A percentile compares a stretch with the other conserved stretches of the same genome.
phyloP scores from a whole-genome alignment of 129 eudicot genomes.

The Oenanthe sinensis region DNA sequence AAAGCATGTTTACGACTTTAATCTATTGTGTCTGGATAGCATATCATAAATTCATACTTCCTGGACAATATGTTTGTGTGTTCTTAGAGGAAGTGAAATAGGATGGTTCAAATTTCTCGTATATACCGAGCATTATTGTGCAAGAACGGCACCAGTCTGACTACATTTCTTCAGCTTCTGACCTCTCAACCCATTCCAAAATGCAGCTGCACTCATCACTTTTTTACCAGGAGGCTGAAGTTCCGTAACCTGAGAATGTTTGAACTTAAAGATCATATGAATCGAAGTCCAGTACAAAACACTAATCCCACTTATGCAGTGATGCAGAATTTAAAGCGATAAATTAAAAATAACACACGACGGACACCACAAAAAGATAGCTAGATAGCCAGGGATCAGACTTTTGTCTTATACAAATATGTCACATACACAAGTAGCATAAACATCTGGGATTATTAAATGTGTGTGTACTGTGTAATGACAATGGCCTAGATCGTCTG shows the following conservation, averaged over 20 bases:
- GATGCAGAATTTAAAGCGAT: background rate
- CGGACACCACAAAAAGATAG: no score
- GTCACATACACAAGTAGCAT: background rate
- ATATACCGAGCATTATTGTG: background rate
- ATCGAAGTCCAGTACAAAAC: background rate
- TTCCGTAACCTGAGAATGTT: slow-evolving; percentile 55
- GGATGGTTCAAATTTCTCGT: background rate
- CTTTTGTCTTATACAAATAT: background rate
- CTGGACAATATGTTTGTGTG: background rate
- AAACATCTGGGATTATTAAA: background rate
- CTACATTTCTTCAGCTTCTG: slow-evolving; percentile 46
- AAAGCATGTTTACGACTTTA: background rate
- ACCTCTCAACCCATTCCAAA: slow-evolving; percentile 96
- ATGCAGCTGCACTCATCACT: slow-evolving; percentile 67
- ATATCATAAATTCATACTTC: background rate
- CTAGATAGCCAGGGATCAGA: no score
- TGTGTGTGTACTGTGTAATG: background rate
- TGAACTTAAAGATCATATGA: background rate
- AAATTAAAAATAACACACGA: no score
- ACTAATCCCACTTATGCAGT: background rate
- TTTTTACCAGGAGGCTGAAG: slow-evolving; percentile 88
- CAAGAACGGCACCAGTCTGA: slow-evolving; percentile 4
- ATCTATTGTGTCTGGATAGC: background rate
- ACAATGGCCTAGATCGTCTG: background rate
- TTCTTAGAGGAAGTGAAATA: background rate